Evolutionary conservation across 2,329 filamentous ascomycete genomes (phyloP).

Genomic region (Nemania sp.): DNA sequence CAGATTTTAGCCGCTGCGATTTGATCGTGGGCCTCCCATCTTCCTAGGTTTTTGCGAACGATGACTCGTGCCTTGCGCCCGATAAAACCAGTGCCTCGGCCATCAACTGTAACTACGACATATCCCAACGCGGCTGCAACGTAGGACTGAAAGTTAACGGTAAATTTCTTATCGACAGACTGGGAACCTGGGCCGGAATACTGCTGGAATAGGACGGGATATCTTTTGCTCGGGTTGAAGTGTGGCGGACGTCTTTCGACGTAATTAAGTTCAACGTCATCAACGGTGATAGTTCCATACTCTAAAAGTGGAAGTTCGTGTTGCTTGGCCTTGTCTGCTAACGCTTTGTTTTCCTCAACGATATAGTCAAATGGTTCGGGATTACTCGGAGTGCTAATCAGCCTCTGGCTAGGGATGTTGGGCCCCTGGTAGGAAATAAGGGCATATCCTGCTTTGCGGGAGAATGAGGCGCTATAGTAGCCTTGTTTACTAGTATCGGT

Average conservation of each 20-base stretch:
- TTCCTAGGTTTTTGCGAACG: conserved; percentile 84
- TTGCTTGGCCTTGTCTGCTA: conserved; percentile 76
- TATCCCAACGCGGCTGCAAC: conserved; percentile 88
- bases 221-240: conserved; percentile 85
- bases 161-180: conserved; percentile 82
- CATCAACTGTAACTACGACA: conserved; percentile 93
- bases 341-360: conserved; percentile 80
- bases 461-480: conserved; percentile 88
- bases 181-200: conserved; percentile 98
- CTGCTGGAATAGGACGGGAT: conserved; percentile 93
- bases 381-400: conserved; percentile 84
- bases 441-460: conserved; percentile 81
- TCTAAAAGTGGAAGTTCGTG: conserved; percentile 86
- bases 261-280: conserved; percentile 77
- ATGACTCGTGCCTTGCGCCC: conserved; percentile 86
- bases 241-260: conserved; percentile 91
- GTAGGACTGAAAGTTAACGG: conserved; percentile 90
- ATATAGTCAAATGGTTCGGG: conserved; percentile 72
- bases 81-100: conserved; percentile 89
- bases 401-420: conserved; percentile 88
- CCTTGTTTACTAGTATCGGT: conserved; percentile 79
- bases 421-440: conserved; percentile 89
- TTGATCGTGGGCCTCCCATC: conserved; percentile 89
- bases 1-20: conserved; percentile 90
- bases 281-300: conserved; percentile 87